Base-by-base conservation (phyloP, 1,139 yeast genomes). In the Tardiomyces depauwii region DNA sequence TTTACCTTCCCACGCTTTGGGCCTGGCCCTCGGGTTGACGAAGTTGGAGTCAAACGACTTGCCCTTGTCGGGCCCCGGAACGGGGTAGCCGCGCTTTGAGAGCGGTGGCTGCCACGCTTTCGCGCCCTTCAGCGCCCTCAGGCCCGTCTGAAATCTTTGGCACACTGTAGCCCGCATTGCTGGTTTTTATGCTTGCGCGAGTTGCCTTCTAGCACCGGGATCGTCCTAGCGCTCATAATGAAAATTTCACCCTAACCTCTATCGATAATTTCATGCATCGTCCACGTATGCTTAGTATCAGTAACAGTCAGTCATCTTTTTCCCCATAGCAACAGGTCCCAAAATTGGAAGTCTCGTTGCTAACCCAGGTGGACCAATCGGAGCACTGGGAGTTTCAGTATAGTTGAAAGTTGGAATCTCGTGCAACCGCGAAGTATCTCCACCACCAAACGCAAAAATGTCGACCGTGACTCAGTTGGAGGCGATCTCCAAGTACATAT, bases 381-480 rank as follows among this genome's bases (percentile, higher is more conserved):
- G 36, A 30, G 16, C 36, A 4, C 10, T 30, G 36, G 36, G 36
- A 30, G 36, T 30, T 30, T 30, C n/a, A 3, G 10, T 30, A 21
- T 5, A 21, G 25, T 21, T 21, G 25, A 21, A 21, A 21, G 25
- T 21, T 21, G 25, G 25, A 21, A 21, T 7, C 25, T 21, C 25
- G 25, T 21, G 25, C 25, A 21, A 21, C 25, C 25, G 25, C 25
- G 25, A 21, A 21, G 25, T 5, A 21, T 21, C 25, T 21, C n/a
- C 32, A 36, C 39, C 18, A 36, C 13, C 39, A 16, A 36, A 9
- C 10, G 18, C 39, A 36, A 36, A 12, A 36, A 80, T 82, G 87
- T 77, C 84, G 54, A 77, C 94, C 45, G 72, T 84, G 65, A 83
- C 95, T 42, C 81, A 89, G 56, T 80, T 88, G 61, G 93, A 79